Evolutionary conservation across 768 basidiomycete genomes (phyloP).

Genomic region (Termitomyces eurrhizus): DNA sequence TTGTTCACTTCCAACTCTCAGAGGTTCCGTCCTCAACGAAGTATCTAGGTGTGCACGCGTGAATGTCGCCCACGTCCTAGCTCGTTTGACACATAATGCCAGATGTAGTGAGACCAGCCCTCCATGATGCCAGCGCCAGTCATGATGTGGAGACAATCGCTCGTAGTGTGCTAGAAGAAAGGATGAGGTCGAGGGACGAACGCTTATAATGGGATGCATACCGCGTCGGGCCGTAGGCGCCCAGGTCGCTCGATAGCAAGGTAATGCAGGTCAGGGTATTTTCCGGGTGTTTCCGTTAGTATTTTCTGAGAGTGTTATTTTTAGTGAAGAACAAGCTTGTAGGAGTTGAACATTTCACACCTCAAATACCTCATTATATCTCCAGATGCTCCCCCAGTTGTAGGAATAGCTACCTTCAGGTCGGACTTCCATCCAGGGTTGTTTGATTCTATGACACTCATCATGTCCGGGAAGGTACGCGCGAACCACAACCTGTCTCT

Average conservation of each 20-base stretch:
- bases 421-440: conserved; percentile 44
- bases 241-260: conserved; percentile 60
- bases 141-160: conserved; percentile 47
- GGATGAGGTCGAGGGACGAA: not conserved
- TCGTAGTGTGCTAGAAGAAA: conserved; percentile 31
- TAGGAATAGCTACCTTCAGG: conserved; percentile 49
- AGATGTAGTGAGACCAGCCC: conserved; percentile 48
- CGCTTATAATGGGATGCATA: conserved; percentile 27
- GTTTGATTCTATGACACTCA: conserved; percentile 46
- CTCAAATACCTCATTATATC: conserved; percentile 57
- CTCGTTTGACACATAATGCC: conserved; percentile 36
- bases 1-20: not conserved
- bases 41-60: conserved; percentile 9
- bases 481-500: conserved; percentile 49
- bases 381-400: conserved; percentile 62
- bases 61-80: conserved; percentile 15
- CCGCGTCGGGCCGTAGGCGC: conserved; percentile 61
- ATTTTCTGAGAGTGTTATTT: conserved; percentile 28
- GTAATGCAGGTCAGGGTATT: conserved; percentile 55
- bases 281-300: conserved; percentile 26
- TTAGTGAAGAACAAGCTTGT: conserved; percentile 5
- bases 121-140: conserved; percentile 45
- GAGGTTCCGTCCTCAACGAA: not conserved
- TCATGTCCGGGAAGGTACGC: conserved; percentile 67
- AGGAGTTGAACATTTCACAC: conserved; percentile 26